phyloP scores from a whole-genome alignment of 306 rosid species.

The Cajanus cajan region DNA sequence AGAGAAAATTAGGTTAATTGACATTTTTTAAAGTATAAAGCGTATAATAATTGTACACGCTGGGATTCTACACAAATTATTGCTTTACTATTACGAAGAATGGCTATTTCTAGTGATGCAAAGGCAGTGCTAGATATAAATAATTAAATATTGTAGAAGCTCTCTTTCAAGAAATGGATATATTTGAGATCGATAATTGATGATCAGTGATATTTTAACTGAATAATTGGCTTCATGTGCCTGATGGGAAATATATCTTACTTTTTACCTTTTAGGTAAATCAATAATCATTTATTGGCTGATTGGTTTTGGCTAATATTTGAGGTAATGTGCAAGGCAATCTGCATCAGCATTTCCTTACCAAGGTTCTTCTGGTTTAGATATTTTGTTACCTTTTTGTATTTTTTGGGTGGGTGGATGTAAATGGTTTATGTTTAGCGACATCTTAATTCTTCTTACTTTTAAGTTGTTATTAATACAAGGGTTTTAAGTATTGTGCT shows the following conservation, averaged over 20 bases:
- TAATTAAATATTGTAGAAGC: neutral
- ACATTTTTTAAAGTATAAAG: neutral
- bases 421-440: neutral
- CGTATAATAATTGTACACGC: neutral
- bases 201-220: neutral
- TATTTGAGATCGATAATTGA: neutral
- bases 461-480: neutral
- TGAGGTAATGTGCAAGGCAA: neutral
- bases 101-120: neutral
- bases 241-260: neutral
- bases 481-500: neutral
- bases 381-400: neutral
- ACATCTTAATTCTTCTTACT: neutral
- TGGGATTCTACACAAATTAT: neutral
- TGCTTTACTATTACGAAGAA: neutral
- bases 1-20: neutral
- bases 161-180: neutral
- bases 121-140: neutral
- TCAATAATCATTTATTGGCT: neutral
- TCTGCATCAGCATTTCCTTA: neutral
- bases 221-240: neutral
- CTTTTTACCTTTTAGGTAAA: neutral
- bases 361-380: too few species aligned
- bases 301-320: slow-evolving; percentile 4
- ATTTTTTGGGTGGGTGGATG: neutral